Evolutionary conservation across 192 early-diverging fungal species (phyloP).

Genomic region (Podila clonocystis): DNA sequence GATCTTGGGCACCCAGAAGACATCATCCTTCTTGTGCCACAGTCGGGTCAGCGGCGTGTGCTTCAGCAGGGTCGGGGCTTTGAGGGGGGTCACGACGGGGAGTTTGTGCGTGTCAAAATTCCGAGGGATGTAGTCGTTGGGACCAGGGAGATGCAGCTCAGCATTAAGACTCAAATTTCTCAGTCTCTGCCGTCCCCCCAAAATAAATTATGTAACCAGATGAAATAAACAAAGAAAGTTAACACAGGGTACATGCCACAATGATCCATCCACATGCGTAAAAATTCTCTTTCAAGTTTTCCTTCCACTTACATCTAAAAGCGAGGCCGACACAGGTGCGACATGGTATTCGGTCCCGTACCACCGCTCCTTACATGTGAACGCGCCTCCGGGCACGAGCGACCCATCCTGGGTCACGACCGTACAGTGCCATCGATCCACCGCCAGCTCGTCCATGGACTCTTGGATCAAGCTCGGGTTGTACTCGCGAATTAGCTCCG

Average conservation of each 20-base stretch:
- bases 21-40: slow-evolving; percentile 97
- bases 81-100: slow-evolving; percentile 23
- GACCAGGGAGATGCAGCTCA: slow-evolving; percentile 40
- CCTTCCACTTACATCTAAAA: slow-evolving; percentile 61
- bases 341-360: slow-evolving; percentile 85
- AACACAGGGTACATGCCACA: not conserved
- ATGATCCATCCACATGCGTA: not conserved
- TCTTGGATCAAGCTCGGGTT: slow-evolving; percentile 69
- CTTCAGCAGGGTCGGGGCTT: slow-evolving; percentile 62
- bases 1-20: slow-evolving; percentile 89
- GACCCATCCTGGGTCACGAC: slow-evolving; percentile 12
- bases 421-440: slow-evolving; percentile 62
- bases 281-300: slow-evolving; percentile 7
- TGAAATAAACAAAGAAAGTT: not conserved
- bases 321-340: slow-evolving; percentile 54
- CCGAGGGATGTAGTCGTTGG: slow-evolving; percentile 87
- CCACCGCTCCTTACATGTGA: slow-evolving; percentile 72
- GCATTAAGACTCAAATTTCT: slow-evolving; percentile 17
- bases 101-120: slow-evolving; percentile 71
- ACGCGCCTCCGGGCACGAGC: slow-evolving; percentile 38
- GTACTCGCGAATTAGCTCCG: slow-evolving; percentile 65
- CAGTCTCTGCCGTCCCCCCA: slow-evolving; percentile 28
- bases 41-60: slow-evolving; percentile 70
- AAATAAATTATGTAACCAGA: not conserved
- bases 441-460: slow-evolving; percentile 64